Base-by-base conservation (phyloP, 345 rosid species). In the Acer campestre region DNA sequence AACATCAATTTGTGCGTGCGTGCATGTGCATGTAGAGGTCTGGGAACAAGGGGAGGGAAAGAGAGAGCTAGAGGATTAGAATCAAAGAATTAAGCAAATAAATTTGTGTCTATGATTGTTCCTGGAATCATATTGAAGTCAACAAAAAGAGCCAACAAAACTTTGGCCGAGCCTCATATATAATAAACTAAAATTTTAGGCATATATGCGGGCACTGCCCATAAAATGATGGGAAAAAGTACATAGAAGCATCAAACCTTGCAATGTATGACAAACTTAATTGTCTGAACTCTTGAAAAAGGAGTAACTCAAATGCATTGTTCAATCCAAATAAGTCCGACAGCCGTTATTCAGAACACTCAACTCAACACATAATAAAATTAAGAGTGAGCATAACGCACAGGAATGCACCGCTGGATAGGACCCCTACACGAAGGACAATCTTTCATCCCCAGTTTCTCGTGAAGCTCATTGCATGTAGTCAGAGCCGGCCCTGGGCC, bases 361-460 rank as follows among this genome's bases (percentile, higher is more conserved):
- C 25, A 77, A 78, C 81, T 78, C 80, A 65, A 20, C 76, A 66
- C 71, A 70, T 71, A 25, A 38, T 38, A n/a, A 68, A 55, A 80
- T 80, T 78, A 89, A 63, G 88, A 70, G 77, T 65, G 81, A 86
- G 83, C 90, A 70, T 82, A 82, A 53, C 73, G 74, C 35, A 85
- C 88, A 42, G 82, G 79, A 78, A 89, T 62, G 6, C 92, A 82
- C 70, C 72, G 78, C 79, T 81, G 88, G 74, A 89, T 89, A 48
- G 80, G 82, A 71, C 85, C 77, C 82, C 92, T 82, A 74, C 92
- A 89, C 22, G 90, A 89, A 49, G 92, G 92, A 61, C 92, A 18
- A 18, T 87, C 90, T 84, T 89, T 89, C 90, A 89, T 89, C 77
- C 92, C 92, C 77, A 85, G 89, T 81, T 81, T 85, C 85, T 85